A percentile compares a stretch with the other conserved stretches of the same genome.
phyloP scores from a whole-genome alignment of 139 green algal genomes.

The Marvania coccoides region DNA sequence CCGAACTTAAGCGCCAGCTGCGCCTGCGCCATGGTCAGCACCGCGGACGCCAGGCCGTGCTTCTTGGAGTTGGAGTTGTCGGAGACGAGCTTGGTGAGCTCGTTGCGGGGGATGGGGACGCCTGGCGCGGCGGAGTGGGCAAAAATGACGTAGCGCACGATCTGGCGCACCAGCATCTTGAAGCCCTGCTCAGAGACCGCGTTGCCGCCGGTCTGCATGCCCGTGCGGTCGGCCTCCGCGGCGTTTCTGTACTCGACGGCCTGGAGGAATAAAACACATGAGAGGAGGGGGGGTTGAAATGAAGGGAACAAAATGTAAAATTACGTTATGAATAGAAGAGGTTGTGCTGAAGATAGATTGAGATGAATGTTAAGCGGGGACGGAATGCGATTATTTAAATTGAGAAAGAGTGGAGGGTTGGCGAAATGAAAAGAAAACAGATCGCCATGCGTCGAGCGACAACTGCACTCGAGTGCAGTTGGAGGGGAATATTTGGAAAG shows the following conservation, averaged over 20 bases:
- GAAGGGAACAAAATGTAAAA: too few species aligned
- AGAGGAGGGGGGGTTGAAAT: too few species aligned
- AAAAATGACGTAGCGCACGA: conserved; percentile 24
- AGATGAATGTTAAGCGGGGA: too few species aligned
- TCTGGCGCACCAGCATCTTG: background rate
- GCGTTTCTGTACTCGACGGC: background rate
- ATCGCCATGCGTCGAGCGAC: too few species aligned
- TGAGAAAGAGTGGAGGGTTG: too few species aligned
- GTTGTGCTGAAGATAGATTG: too few species aligned
- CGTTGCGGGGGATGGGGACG: conserved; percentile 1
- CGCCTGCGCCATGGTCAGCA: conserved; percentile 15
- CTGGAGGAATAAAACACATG: too few species aligned
- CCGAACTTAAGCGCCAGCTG: conserved; percentile 13
- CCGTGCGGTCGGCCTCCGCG: background rate
- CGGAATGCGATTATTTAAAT: too few species aligned
- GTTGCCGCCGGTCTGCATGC: background rate
- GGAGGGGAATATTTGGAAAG: too few species aligned
- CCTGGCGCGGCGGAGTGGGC: conserved; percentile 14
- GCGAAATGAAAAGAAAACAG: too few species aligned
- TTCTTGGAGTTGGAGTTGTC: background rate
- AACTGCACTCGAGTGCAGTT: too few species aligned
- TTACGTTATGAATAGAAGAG: too few species aligned
- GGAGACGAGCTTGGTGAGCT: conserved; percentile 9
- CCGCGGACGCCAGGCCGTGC: background rate
- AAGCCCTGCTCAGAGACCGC: background rate